These are phyloP conservation scores for Pueraria montana DNA, from an alignment of 306 rosid genomes.

Conservation along the genomic window DNA sequence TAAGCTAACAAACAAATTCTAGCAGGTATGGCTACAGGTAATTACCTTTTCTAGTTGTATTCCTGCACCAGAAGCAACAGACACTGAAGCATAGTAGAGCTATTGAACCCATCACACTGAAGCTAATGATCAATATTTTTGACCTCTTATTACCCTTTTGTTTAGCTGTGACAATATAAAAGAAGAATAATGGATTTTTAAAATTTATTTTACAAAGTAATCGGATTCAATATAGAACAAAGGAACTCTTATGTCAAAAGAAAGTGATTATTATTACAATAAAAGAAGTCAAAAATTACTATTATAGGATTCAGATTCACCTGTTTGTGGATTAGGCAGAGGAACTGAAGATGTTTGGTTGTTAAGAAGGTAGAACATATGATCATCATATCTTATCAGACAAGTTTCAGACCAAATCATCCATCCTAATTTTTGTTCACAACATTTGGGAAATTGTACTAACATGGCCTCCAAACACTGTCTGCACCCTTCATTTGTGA, in stretches of 20 bases:
- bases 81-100: slow-evolving; percentile 25
- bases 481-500: too few species aligned
- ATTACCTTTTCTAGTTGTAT: not conserved
- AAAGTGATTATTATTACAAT: not conserved
- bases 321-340: not conserved
- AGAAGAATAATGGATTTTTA: not conserved
- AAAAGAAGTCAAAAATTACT: not conserved
- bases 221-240: too few species aligned
- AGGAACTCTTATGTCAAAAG: too few species aligned
- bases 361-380: not conserved
- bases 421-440: not conserved
- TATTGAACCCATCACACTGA: slow-evolving; percentile 3
- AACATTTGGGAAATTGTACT: not conserved
- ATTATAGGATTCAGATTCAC: not conserved
- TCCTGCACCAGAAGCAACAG: slow-evolving; percentile 16
- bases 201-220: too few species aligned
- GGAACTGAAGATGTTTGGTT: not conserved
- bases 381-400: not conserved
- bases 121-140: slow-evolving; percentile 13
- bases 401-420: not conserved
- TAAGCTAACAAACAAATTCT: not conserved
- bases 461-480: not conserved
- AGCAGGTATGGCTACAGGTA: too few species aligned
- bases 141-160: not conserved
- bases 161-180: not conserved